phyloP scores from a whole-genome alignment of 192 early-diverging fungal genomes.

The Podila clonocystis region DNA sequence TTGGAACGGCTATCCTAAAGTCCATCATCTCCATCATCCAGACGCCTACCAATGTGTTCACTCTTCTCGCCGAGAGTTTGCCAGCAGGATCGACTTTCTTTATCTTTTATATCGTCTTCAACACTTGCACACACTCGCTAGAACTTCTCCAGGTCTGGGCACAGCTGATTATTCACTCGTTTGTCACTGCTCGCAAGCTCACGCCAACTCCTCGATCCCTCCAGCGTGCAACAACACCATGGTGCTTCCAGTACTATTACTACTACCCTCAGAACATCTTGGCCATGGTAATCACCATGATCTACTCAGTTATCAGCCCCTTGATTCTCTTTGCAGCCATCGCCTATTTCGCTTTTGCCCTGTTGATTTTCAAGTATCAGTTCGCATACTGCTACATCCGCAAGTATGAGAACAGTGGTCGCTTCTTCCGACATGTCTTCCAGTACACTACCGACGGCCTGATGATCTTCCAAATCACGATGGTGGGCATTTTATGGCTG shows the following conservation, averaged over 20 bases:
- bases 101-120: slow-evolving; percentile 69
- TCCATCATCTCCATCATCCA: slow-evolving; percentile 59
- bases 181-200: slow-evolving; percentile 57
- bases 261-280: slow-evolving; percentile 71
- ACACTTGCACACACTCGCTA: slow-evolving; percentile 65
- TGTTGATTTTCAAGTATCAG: slow-evolving; percentile 69
- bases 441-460: slow-evolving; percentile 68
- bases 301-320: slow-evolving; percentile 68
- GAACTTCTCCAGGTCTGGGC: slow-evolving; percentile 68
- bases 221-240: slow-evolving; percentile 55
- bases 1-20: slow-evolving; percentile 64
- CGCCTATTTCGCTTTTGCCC: slow-evolving; percentile 61
- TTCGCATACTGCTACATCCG: slow-evolving; percentile 69
- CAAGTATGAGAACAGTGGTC: slow-evolving; percentile 67
- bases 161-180: slow-evolving; percentile 60
- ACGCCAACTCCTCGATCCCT: slow-evolving; percentile 65
- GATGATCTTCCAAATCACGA: slow-evolving; percentile 65
- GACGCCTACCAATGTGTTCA: slow-evolving; percentile 61
- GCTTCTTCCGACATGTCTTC: slow-evolving; percentile 61
- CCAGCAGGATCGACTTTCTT: slow-evolving; percentile 70
- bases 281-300: slow-evolving; percentile 68
- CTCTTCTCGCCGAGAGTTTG: slow-evolving; percentile 58
- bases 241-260: slow-evolving; percentile 70
- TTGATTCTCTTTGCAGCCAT: slow-evolving; percentile 65
- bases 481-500: slow-evolving; percentile 64